A percentile compares a stretch with the other conserved stretches of the same genome.
Conservation (phyloP, 1,284 basidiomycete genomes). For the Leccinum variabile region DNA sequence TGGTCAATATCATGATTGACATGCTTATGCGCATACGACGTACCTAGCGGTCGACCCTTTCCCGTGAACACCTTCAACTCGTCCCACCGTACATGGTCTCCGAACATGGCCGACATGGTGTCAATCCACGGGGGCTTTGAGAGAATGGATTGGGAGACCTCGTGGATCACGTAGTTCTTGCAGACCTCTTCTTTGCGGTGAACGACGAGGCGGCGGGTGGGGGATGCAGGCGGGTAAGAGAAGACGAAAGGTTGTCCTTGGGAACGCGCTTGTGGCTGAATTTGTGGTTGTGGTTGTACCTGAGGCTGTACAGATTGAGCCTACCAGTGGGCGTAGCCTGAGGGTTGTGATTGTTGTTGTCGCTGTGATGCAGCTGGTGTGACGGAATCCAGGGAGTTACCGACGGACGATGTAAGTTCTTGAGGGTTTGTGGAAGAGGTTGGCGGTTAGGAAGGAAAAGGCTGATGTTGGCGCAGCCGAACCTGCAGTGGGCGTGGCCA, state of each 20-base stretch:
- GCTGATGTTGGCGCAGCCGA: neutral
- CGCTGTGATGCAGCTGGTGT: neutral
- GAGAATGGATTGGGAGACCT: slow-evolving; percentile 48
- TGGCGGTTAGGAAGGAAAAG: neutral
- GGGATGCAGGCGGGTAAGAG: slow-evolving; percentile 10
- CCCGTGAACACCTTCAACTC: slow-evolving; percentile 59
- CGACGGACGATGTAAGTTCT: neutral
- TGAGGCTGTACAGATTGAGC: neutral
- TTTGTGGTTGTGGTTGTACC: neutral
- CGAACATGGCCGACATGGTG: slow-evolving; percentile 77
- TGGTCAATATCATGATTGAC: neutral
- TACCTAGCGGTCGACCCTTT: slow-evolving; percentile 62
- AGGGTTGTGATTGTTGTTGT: slow-evolving; percentile 3
- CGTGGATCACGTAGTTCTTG: slow-evolving; percentile 68
- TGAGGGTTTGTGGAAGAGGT: slow-evolving; percentile 4
- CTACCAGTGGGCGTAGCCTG: no score
- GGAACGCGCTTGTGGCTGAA: neutral
- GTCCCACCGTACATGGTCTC: slow-evolving; percentile 71
- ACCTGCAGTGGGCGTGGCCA: neutral
- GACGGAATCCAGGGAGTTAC: neutral
- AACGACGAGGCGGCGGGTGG: slow-evolving; percentile 24
- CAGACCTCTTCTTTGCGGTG: slow-evolving; percentile 47
- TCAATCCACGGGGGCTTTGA: slow-evolving; percentile 60
- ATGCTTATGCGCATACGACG: slow-evolving; percentile 22
- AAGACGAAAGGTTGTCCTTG: slow-evolving; percentile 1